Conservation (phyloP, 805 yeast species). For the Babjeviella inositovora region DNA sequence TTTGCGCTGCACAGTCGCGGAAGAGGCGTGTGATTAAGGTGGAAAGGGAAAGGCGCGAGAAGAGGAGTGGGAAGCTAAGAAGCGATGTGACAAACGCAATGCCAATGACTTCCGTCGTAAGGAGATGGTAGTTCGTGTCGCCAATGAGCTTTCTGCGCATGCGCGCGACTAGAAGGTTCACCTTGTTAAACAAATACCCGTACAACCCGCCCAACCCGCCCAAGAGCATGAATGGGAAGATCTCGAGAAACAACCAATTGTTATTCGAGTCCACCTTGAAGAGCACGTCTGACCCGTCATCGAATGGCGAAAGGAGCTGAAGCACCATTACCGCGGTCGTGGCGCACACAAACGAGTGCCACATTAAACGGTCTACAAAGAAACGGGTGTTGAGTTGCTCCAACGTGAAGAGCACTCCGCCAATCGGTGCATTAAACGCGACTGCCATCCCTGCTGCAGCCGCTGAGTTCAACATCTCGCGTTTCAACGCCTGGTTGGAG, state of each 20-base stretch:
- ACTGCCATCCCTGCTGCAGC: constrained; percentile 75
- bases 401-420: constrained; percentile 68
- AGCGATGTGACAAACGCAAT: constrained; percentile 35
- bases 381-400: constrained; percentile 55
- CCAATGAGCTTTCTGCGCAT: constrained; percentile 10
- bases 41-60: constrained; percentile 37
- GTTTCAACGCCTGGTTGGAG: constrained; percentile 36
- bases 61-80: constrained; percentile 35
- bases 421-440: constrained; percentile 79
- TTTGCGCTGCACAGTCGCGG: constrained; percentile 36
- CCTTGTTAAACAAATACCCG: constrained; percentile 34
- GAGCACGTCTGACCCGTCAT: constrained; percentile 34
- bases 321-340: constrained; percentile 54
- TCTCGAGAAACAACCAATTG: constrained; percentile 58
- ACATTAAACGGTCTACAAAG: constrained; percentile 48
- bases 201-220: constrained; percentile 59
- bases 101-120: constrained; percentile 33
- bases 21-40: constrained; percentile 45
- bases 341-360: constrained; percentile 75
- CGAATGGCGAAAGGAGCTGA: constrained; percentile 31
- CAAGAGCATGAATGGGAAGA: constrained; percentile 53
- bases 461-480: constrained; percentile 61
- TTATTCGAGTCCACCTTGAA: constrained; percentile 55
- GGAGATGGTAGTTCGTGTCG: constrained; percentile 12
- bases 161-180: constrained; percentile 27